Conservation (phyloP, 2,329 filamentous ascomycete genomes). For the Calonectria hongkongensis region DNA sequence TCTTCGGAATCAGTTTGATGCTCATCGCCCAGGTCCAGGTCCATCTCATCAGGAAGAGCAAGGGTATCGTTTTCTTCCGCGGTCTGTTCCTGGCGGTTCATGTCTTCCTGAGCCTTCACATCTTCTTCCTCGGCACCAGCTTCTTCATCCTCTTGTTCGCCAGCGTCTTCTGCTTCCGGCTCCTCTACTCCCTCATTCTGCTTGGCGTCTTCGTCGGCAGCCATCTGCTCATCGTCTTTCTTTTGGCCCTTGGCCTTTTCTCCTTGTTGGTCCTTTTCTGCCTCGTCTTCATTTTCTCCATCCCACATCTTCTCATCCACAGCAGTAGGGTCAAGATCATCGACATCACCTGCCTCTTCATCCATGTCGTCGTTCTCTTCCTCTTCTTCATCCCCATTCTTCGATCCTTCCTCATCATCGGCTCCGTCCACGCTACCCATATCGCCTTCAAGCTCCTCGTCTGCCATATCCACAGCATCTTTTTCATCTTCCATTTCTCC, state of each 20-base stretch:
- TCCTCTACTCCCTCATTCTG: conserved; percentile 64
- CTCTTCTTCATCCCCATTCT: conserved; percentile 78
- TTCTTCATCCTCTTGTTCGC: conserved; percentile 73
- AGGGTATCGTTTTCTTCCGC: conserved; percentile 88
- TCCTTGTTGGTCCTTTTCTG: conserved; percentile 87
- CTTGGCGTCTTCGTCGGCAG: conserved; percentile 75
- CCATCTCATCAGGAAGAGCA: conserved; percentile 91
- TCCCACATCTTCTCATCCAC: conserved; percentile 99
- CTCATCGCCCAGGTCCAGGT: conserved; percentile 87
- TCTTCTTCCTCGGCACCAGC: conserved; percentile 78
- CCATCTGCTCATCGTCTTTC: conserved; percentile 77
- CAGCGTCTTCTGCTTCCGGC: conserved; percentile 67
- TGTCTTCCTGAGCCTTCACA: conserved; percentile 72
- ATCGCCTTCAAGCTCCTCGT: conserved; percentile 93
- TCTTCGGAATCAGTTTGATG: conserved; percentile 73
- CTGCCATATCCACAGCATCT: conserved; percentile 93
- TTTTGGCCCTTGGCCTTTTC: conserved; percentile 83
- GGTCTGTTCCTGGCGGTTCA: conserved; percentile 81
- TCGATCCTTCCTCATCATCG: conserved; percentile 75
- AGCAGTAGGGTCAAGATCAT: conserved; percentile 90
- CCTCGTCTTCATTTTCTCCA: conserved; percentile 85
- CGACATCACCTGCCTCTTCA: conserved; percentile 92
- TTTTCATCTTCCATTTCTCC: conserved; percentile 86
- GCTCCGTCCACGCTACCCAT: conserved; percentile 79
- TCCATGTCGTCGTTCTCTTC: conserved; percentile 86